These are phyloP conservation scores for Anthracocystis setariae DNA, from an alignment of 1,284 basidiomycete genomes.

Conservation along the genomic window DNA sequence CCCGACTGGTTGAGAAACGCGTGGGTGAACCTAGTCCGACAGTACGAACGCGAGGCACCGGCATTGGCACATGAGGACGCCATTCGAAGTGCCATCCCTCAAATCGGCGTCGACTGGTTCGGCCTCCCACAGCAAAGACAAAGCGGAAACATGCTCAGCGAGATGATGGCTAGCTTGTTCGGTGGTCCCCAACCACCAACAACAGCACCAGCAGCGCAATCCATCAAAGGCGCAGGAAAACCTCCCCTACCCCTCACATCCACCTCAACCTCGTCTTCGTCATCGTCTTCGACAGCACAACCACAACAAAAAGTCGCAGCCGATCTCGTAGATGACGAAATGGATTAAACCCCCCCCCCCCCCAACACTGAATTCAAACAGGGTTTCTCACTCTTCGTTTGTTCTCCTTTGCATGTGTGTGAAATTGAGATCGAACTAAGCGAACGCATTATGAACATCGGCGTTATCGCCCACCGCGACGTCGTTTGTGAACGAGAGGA, in stretches of 20 bases:
- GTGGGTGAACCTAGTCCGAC: constrained; percentile 45
- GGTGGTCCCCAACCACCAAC: constrained; percentile 10
- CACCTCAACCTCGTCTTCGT: background rate
- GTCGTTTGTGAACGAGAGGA: constrained; percentile 56
- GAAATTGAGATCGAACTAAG: constrained; percentile 17
- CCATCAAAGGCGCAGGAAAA: constrained; percentile 17
- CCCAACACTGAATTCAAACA: too few relatives aligned
- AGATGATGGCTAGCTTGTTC: constrained; percentile 59
- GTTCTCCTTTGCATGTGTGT: too few relatives aligned
- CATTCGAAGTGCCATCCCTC: constrained; percentile 29
- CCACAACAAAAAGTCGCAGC: constrained; percentile 32
- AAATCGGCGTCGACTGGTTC: constrained; percentile 46
- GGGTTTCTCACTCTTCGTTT: too few relatives aligned
- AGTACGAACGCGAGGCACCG: constrained; percentile 53
- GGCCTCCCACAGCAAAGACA: constrained; percentile 37
- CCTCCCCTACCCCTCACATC: constrained; percentile 9
- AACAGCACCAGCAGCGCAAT: constrained; percentile 4
- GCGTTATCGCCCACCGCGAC: constrained; percentile 39
- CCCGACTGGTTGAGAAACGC: constrained; percentile 44
- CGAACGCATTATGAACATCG: constrained; percentile 63
- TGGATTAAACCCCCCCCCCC: constrained; percentile 22
- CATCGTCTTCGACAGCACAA: background rate
- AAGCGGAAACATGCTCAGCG: constrained; percentile 49
- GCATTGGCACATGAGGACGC: constrained; percentile 41
- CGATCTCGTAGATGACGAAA: constrained; percentile 49